phyloP scores from a whole-genome alignment of 257 asterid genomes.

The Solanum virginianum region DNA sequence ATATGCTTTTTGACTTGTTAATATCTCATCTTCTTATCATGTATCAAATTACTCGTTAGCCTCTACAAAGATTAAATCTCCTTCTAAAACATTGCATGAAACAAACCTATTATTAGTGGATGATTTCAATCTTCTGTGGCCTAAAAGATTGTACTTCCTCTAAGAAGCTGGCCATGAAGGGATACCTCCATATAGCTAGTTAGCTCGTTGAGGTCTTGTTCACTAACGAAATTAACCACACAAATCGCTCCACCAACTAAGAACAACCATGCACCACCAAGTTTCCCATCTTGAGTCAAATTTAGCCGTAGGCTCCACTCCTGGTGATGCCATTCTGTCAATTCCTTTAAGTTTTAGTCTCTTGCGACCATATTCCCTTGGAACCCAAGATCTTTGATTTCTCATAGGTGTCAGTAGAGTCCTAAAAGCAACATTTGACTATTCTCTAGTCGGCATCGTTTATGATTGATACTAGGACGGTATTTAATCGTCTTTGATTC shows the following conservation, averaged over 20 bases:
- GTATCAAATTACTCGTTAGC: not conserved
- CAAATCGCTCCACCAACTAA: not conserved
- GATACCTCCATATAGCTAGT: not conserved
- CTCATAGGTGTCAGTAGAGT: not conserved
- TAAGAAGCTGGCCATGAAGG: not conserved
- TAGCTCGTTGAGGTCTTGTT: not conserved
- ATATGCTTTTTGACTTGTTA: not conserved
- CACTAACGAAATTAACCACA: too few species aligned
- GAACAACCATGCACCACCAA: not conserved
- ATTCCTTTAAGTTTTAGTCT: constrained; percentile 44
- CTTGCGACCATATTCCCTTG: constrained; percentile 46
- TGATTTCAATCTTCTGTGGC: not conserved
- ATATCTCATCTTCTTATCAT: not conserved
- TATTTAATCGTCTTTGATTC: too few species aligned
- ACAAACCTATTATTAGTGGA: not conserved
- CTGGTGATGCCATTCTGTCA: constrained; percentile 33
- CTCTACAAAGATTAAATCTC: not conserved
- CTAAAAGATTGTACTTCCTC: not conserved
- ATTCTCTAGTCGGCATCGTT: too few species aligned
- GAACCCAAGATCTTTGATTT: not conserved
- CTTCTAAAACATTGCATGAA: not conserved
- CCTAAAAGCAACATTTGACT: not conserved
- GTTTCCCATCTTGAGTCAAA: not conserved
- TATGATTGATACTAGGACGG: not conserved
- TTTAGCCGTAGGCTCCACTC: too few species aligned